A percentile compares a stretch with the other conserved stretches of the same genome.
Evolutionary conservation across 2,329 filamentous ascomycete species (phyloP).

Genomic region (Calonectria hongkongensis): DNA sequence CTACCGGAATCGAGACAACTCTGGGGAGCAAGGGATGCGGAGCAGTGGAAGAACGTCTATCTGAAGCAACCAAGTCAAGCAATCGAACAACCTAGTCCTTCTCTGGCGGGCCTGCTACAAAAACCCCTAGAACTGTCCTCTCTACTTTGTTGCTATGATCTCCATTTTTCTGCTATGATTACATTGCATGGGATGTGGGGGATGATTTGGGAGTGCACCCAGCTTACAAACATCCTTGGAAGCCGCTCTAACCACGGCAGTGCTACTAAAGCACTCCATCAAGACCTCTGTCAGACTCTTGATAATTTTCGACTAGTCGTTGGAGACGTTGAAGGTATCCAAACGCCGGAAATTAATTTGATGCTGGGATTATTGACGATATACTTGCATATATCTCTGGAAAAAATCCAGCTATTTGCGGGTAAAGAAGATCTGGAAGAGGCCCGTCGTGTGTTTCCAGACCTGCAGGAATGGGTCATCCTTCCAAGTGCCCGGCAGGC

Average conservation of each 20-base stretch:
- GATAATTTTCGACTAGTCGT: not conserved
- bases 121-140: not conserved
- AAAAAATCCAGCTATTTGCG: not conserved
- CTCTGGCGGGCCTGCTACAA: not conserved
- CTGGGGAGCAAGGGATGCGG: not conserved
- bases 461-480: not conserved
- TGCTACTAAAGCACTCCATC: not conserved
- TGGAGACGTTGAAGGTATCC: not conserved
- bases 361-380: not conserved
- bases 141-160: not conserved
- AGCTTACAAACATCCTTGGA: not conserved
- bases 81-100: not conserved
- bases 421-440: constrained; percentile 12
- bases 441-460: not conserved
- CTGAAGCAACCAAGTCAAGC: not conserved
- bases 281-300: not conserved
- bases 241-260: not conserved
- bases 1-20: not conserved
- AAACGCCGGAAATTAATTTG: not conserved
- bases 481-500: constrained; percentile 2
- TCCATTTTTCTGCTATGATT: not conserved
- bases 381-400: not conserved
- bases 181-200: not conserved
- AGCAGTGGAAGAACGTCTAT: not conserved
- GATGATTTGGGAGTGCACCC: constrained; percentile 3